Percentiles rank a stretch among this genome's conserved stretches.
Conservation (phyloP, 1,284 basidiomycete genomes). For the Cutaneotrichosporon sp. region DNA sequence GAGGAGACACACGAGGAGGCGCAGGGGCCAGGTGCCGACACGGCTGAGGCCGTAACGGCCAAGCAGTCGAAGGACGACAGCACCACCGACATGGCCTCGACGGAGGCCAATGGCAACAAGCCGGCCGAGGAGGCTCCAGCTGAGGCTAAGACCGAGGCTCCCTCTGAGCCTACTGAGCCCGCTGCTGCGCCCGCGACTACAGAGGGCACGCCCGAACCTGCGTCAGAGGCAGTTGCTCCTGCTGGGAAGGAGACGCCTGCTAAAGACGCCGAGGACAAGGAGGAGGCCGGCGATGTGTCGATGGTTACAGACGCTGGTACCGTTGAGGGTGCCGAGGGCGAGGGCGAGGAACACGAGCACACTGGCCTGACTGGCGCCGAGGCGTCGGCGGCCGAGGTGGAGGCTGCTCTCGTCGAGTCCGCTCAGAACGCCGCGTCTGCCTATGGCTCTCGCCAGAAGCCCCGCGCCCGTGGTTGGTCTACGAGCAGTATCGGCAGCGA, state of each 20-base stretch:
- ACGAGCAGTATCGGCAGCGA: slow-evolving; percentile 29
- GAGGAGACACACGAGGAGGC: slow-evolving; percentile 50
- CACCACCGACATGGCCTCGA: slow-evolving; percentile 15
- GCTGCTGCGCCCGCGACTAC: slow-evolving; percentile 7
- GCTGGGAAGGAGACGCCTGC: slow-evolving; percentile 55
- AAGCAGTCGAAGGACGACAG: slow-evolving; percentile 16
- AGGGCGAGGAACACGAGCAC: slow-evolving; percentile 1
- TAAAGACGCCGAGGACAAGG: slow-evolving; percentile 13
- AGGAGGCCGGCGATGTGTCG: slow-evolving; percentile 35
- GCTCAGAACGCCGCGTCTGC: slow-evolving; percentile 39
- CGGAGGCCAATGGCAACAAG: slow-evolving; percentile 6
- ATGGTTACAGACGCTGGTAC: slow-evolving; percentile 34
- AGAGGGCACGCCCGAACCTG: slow-evolving; percentile 37
- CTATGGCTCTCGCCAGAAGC: slow-evolving; percentile 30
- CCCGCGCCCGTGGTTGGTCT: slow-evolving; percentile 30
- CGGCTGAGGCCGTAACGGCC: slow-evolving; percentile 40
- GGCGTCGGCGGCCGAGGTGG: slow-evolving; percentile 27
- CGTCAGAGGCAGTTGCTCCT: slow-evolving; percentile 46
- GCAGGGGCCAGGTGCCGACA: slow-evolving; percentile 40
- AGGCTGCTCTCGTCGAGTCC: slow-evolving; percentile 31
- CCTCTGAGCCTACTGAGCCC: slow-evolving; percentile 9
- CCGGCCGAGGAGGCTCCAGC: slow-evolving; percentile 14
- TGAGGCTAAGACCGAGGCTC: slow-evolving; percentile 15
- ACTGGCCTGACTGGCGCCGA: slow-evolving; percentile 22
- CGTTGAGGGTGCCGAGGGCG: slow-evolving; percentile 8